Conservation (phyloP, 2,329 filamentous ascomycete species). For the Calonectria pauciramosa region DNA sequence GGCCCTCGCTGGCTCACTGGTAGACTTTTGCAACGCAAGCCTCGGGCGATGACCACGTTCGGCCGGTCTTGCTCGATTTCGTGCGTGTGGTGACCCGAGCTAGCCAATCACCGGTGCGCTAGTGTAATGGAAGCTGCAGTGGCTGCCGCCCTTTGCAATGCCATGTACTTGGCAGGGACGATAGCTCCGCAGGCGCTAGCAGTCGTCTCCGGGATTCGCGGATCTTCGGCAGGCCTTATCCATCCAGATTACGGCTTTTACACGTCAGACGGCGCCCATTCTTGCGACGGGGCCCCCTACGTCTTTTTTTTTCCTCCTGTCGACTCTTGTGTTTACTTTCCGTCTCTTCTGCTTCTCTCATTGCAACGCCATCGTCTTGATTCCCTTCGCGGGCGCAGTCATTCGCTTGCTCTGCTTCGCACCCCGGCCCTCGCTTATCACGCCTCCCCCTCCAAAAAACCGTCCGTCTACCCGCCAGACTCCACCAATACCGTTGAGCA, state of each 20-base stretch:
- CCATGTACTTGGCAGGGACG: conserved; percentile 15
- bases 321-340: neutral
- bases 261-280: conserved; percentile 5
- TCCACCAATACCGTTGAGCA: conserved; percentile 32
- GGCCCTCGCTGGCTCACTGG: neutral
- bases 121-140: conserved; percentile 2
- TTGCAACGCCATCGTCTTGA: neutral
- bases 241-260: conserved; percentile 14
- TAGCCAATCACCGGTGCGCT: neutral
- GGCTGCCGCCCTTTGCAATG: neutral
- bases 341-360: neutral
- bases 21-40: neutral
- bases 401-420: conserved; percentile 39
- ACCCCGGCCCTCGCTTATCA: conserved; percentile 36
- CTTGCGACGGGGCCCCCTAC: neutral
- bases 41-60: neutral
- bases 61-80: neutral
- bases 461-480: conserved; percentile 22
- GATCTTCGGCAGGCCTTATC: conserved; percentile 13
- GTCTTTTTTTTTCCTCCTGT: neutral
- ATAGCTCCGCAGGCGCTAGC: conserved; percentile 3
- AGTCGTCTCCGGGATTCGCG: conserved; percentile 2
- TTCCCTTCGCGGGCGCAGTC: conserved; percentile 27
- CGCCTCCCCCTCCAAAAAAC: conserved; percentile 9
- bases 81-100: neutral